Conservation (phyloP, 768 basidiomycete genomes). For the Boletus tomentosulus region DNA sequence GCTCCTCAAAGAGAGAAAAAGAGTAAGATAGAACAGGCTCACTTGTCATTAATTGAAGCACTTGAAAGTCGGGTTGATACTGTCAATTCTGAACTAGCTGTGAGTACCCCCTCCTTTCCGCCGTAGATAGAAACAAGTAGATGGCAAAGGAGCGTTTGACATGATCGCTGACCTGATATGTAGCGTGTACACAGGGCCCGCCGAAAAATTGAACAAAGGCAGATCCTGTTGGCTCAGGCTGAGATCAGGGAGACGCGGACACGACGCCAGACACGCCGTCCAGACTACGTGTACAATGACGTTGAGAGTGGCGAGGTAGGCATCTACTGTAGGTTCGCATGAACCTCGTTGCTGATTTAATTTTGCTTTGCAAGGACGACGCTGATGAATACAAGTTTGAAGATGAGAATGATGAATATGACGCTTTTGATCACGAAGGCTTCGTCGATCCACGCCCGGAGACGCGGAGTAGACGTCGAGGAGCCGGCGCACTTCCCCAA, state of each 20-base stretch:
- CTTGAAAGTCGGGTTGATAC: slow-evolving; percentile 62
- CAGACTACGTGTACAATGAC: slow-evolving; percentile 79
- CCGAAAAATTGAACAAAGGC: slow-evolving; percentile 65
- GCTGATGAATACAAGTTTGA: slow-evolving; percentile 63
- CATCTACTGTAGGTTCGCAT: slow-evolving; percentile 8
- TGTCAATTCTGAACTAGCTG: slow-evolving; percentile 67
- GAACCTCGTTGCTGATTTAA: slow-evolving; percentile 22
- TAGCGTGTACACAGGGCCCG: slow-evolving; percentile 71
- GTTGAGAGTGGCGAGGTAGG: slow-evolving; percentile 57
- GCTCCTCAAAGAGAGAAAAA: slow-evolving; percentile 45
- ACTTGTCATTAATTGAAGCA: slow-evolving; percentile 54
- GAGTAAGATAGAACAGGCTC: slow-evolving; percentile 58
- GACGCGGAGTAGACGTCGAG: slow-evolving; percentile 42
- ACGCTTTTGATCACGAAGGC: slow-evolving; percentile 41
- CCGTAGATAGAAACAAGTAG: slow-evolving; percentile 10
- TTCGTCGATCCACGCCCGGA: slow-evolving; percentile 37
- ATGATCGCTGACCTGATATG: slow-evolving; percentile 22
- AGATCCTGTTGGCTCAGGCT: slow-evolving; percentile 63
- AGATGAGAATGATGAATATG: slow-evolving; percentile 66
- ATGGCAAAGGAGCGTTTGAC: slow-evolving; percentile 10
- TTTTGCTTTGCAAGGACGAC: slow-evolving; percentile 43
- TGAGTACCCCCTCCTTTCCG: slow-evolving; percentile 39
- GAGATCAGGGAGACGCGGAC: slow-evolving; percentile 80
- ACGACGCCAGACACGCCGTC: slow-evolving; percentile 63
- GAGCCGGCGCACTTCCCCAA: slow-evolving; percentile 32